Evolutionary conservation across 1,139 yeast genomes (phyloP), one percentile per base, ranked within the genome.

Genomic region (Debaryomyces subglobosus): DNA sequence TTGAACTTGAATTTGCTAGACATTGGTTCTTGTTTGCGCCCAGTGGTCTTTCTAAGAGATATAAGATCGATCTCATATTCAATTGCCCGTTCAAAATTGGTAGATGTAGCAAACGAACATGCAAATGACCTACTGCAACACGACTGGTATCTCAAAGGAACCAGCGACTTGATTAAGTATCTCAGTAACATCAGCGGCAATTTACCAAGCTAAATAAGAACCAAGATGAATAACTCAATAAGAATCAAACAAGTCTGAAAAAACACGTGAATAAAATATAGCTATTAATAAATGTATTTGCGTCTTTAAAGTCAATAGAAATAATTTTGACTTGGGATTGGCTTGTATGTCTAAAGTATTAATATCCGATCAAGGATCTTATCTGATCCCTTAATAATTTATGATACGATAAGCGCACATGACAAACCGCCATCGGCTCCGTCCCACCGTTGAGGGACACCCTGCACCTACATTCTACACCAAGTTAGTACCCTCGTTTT

Each of bases 61-160:
- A 73, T 68, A 44, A 59, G 53, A 54, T 72, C 78, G 49, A 73
- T 69, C 38, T 72, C 78, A 49, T 69, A 71, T 20, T 68, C 72
- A 8, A 56, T 60, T 2, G 50, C 56, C 23, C 51, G 51, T 5
- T 53, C 55, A 34, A 51, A 39, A 20, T 47, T 45, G 9, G 53
- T 44, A 5, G 54, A 50, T 12, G 58, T 55, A 30, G 57, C 58
- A 43, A 53, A 49, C 7, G 34, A 35, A 23, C 44, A 24, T 3
- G 24, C 29, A 16, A 18, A 15, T 8, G 21, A n/a, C 40, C 13
- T 33, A 35, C 15, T 21, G 16, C 39, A 33, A 10, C 33, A 27
- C 7, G 27, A 20, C 8, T 20, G 34, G 24, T 27, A 18, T 16
- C 25, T 30, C 27, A 27, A 43, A 21, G 20, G 42, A 20, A 30